phyloP scores from a whole-genome alignment of 495 filamentous ascomycete species.

The Podospora pseudocomata region DNA sequence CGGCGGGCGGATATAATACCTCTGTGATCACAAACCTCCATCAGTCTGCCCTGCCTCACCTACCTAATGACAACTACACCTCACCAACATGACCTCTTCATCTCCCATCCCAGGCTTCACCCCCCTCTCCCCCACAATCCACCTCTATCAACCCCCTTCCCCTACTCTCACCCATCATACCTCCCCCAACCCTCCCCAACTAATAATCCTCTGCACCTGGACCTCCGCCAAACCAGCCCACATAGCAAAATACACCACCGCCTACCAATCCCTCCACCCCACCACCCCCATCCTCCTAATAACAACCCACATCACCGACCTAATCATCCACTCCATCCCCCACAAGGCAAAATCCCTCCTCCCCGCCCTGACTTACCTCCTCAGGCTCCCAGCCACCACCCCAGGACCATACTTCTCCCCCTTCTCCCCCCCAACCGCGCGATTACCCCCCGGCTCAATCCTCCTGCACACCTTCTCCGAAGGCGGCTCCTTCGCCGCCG shows the following conservation, averaged over 20 bases:
- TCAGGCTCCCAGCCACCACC: background rate
- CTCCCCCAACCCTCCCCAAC: slow-evolving; percentile 19
- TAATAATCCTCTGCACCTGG: slow-evolving; percentile 47
- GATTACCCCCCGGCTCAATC: slow-evolving; percentile 18
- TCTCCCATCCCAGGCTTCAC: slow-evolving; percentile 16
- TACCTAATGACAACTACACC: no score
- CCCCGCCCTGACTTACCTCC: slow-evolving; percentile 21
- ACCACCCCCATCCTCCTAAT: slow-evolving; percentile 34
- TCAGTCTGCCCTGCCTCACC: no score
- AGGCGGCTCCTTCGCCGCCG: slow-evolving; percentile 38
- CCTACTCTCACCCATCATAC: slow-evolving; percentile 5
- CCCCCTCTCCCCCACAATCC: slow-evolving; percentile 16
- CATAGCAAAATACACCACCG: slow-evolving; percentile 42
- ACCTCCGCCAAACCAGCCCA: slow-evolving; percentile 38
- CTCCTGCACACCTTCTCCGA: slow-evolving; percentile 46
- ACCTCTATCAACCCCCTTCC: slow-evolving; percentile 10
- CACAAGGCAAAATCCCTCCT: slow-evolving; percentile 19
- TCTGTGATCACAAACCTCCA: background rate
- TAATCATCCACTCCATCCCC: slow-evolving; percentile 15
- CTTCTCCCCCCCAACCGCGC: background rate
- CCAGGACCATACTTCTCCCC: background rate
- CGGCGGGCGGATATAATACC: background rate
- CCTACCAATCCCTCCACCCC: slow-evolving; percentile 42
- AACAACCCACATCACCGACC: slow-evolving; percentile 25
- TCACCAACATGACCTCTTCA: background rate